Conservation (phyloP, 2,329 filamentous ascomycete genomes). For the Pseudopyrenochaeta lycopersici region DNA sequence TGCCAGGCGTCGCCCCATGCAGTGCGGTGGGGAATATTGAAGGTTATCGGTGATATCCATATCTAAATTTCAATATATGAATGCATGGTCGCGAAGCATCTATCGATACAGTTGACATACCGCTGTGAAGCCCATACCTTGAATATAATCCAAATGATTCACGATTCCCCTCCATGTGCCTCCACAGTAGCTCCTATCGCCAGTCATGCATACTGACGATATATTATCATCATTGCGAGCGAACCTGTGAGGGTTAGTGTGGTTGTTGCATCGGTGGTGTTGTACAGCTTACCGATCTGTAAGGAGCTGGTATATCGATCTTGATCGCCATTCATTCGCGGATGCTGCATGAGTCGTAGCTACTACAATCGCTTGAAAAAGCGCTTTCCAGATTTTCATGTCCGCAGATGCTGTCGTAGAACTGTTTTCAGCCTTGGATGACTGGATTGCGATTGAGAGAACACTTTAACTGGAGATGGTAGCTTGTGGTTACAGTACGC, state of each 20-base stretch:
- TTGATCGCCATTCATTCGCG: slow-evolving; percentile 48
- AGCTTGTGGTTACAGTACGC: no score
- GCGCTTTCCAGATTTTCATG: no score
- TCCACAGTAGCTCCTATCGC: slow-evolving; percentile 53
- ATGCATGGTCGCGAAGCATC: neutral
- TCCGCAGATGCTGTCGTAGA: no score
- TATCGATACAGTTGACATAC: neutral
- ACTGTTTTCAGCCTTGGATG: no score
- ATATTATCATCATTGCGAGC: slow-evolving; percentile 52
- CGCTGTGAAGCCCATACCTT: slow-evolving; percentile 58
- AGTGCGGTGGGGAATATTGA: slow-evolving; percentile 53
- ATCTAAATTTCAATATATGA: slow-evolving; percentile 31
- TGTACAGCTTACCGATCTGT: slow-evolving; percentile 24
- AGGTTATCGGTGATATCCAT: slow-evolving; percentile 59
- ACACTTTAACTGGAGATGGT: no score
- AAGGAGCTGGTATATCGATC: slow-evolving; percentile 54
- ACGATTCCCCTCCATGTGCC: slow-evolving; percentile 57
- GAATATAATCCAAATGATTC: slow-evolving; percentile 56
- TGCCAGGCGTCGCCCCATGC: slow-evolving; percentile 57
- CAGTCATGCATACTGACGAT: slow-evolving; percentile 48
- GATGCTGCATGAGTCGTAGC: slow-evolving; percentile 24
- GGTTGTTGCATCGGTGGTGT: slow-evolving; percentile 21
- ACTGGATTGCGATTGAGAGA: no score
- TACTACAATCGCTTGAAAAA: neutral
- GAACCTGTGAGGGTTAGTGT: slow-evolving; percentile 32